phyloP scores from a whole-genome alignment of 2,329 filamentous ascomycete genomes.

The Dichotomopilus funicola region DNA sequence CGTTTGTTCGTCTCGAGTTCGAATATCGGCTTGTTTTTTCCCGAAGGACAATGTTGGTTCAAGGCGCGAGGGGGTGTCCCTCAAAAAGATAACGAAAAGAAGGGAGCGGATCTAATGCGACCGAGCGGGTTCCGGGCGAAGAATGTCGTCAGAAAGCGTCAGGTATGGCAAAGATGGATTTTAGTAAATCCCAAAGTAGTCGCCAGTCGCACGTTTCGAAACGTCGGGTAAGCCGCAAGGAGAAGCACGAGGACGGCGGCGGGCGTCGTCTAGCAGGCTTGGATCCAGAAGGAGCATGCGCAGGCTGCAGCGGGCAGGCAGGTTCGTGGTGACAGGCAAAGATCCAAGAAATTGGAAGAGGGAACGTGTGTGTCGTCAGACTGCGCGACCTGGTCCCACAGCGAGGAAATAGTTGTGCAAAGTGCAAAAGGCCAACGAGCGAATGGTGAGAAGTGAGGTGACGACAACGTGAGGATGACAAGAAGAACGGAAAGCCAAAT shows the following conservation, averaged over 20 bases:
- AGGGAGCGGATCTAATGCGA: too few relatives aligned
- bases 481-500: background rate
- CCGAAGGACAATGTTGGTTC: too few relatives aligned
- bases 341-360: background rate
- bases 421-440: constrained; percentile 11
- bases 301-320: background rate
- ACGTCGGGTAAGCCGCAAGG: too few relatives aligned
- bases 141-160: too few relatives aligned
- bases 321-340: background rate
- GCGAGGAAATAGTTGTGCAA: too few relatives aligned
- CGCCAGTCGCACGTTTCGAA: too few relatives aligned
- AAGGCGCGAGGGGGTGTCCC: too few relatives aligned
- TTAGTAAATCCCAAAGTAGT: too few relatives aligned
- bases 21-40: background rate
- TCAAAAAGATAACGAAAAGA: too few relatives aligned
- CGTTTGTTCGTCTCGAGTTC: background rate
- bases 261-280: background rate
- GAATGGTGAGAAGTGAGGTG: background rate
- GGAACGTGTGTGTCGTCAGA: constrained; percentile 10
- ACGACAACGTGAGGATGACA: constrained; percentile 11
- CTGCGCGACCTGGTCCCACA: constrained; percentile 2
- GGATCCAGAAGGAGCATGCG: background rate
- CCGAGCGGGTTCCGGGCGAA: too few relatives aligned
- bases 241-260: too few relatives aligned
- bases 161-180: too few relatives aligned